A percentile compares a stretch with the other conserved stretches of the same genome.
Evolutionary conservation across 805 yeast genomes (phyloP).

Genomic region (Saccharomyces kudriavzevii): DNA sequence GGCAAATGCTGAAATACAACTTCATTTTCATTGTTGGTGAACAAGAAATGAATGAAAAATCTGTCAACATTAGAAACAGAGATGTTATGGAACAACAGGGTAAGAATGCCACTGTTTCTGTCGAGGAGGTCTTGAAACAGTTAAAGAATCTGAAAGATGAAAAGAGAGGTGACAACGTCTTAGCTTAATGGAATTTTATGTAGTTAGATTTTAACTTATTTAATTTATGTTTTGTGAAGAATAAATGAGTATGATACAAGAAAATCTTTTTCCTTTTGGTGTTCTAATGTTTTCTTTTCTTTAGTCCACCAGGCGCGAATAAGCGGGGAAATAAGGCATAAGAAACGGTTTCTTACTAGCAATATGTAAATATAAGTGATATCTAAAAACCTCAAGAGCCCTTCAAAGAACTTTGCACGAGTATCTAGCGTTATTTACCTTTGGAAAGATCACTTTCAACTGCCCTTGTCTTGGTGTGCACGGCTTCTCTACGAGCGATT

Average conservation of each 20-base stretch:
- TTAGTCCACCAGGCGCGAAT: neutral
- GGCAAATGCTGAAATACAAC: slow-evolving; percentile 90
- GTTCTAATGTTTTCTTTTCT: neutral
- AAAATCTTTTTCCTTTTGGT: neutral
- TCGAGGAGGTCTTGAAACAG: slow-evolving; percentile 65
- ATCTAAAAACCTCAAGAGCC: neutral
- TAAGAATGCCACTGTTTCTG: slow-evolving; percentile 74
- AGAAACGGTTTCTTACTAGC: neutral
- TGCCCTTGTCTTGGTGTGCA: neutral
- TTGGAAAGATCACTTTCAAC: neutral
- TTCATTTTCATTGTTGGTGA: slow-evolving; percentile 96
- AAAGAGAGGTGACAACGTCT: slow-evolving; percentile 64
- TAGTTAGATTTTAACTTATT: neutral
- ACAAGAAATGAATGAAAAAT: slow-evolving; percentile 67
- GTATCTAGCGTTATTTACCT: neutral
- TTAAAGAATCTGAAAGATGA: slow-evolving; percentile 59
- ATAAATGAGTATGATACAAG: neutral
- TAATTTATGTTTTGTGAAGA: neutral
- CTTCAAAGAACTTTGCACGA: neutral
- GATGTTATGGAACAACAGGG: slow-evolving; percentile 89
- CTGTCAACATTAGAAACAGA: slow-evolving; percentile 95
- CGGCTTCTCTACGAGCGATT: neutral
- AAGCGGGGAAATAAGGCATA: neutral
- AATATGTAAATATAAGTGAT: neutral
- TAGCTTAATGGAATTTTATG: slow-evolving; percentile 16